Evolutionary conservation across 306 rosid species (phyloP), one percentile per base, ranked within the genome.

Genomic region (Canavalia ensiformis): DNA sequence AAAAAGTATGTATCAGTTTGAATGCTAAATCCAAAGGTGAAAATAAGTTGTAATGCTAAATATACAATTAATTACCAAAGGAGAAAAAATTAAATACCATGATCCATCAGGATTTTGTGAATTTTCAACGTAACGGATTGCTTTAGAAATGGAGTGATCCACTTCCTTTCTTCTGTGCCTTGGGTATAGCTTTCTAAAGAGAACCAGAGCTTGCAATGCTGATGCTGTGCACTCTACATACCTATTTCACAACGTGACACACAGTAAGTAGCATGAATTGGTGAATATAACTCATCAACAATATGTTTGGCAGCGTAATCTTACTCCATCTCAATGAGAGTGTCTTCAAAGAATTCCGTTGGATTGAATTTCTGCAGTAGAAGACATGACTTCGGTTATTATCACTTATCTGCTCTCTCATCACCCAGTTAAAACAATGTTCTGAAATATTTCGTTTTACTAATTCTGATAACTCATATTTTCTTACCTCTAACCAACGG

Each of bases 201-300:
- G 69, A 39, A 67, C 47, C 37, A 92, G 41, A 3, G 70, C 87
- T 57, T 92, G 88, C 37, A 92, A 46, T 29, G 91, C 86, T 42
- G 97, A 91, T 4, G 91, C 76, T 18, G 97, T 90, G 86, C 97
- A 92, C 84, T 92, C 93, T 10, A 88, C 88, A 6, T 88, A 86
- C 68, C 92, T 89, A 49, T 41, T 51, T 63, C 55, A 49, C 54
- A 70, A 77, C 31, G 49, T 44, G 28, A 12, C 74, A 66, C 58
- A 50, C 2, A 1, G 6, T 71, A 42, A 81, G 81, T 9, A 66
- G 4, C 4, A 13, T 25, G 4, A 44, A 68, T 28, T 4, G 9
- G 54, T 1, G 9, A 44, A 44, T 44, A 28, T 8, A 68, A 34
- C 42, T 1, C 18, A 8, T 42, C n/a, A 29, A 68, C 35, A 42